Base-by-base conservation (phyloP, 306 rosid species). In the Castanea crenata region DNA sequence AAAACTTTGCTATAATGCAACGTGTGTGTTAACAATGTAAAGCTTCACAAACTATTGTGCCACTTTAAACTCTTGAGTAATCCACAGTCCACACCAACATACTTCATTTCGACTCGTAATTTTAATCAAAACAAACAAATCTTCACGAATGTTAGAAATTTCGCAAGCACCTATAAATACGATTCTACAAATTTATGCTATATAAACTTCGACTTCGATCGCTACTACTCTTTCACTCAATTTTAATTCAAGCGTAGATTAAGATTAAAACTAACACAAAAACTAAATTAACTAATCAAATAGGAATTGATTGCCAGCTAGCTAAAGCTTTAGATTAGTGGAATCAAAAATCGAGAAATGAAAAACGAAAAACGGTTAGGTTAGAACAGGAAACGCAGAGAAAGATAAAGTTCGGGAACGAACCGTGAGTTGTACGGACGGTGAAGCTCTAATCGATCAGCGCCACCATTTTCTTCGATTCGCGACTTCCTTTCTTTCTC, bases 401-500 rank as follows among this genome's bases (percentile, higher is more conserved):
- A 21, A 14, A 32, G 76, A 78, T 15, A 29, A 44, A 13, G 61
- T 44, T n/a, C 34, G 38, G 58, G 55, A 44, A 29, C 64, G 61
- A 34, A 78, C 63, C 77, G n/a, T 57, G n/a, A 58, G 51, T 59
- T 58, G 61, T 4, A 29, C 62, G 68, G 71, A 29, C 5, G 14
- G 71, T 41, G 46, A 41, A 49, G 54, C 54, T 49, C 74, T 63
- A 78, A 71, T 78, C 51, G 35, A 23, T 11, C 27, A 44, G 46
- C 63, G 75, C 63, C 61, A 57, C 59, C 82, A 71, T 61, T 41
- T 12, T 59, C 32, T 21, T 6, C n/a, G 13, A 71, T 46, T 57
- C 52, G 63, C 44, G 41, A 29, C 38, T 12, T 57, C 55, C 20
- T 7, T n/a, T 19, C 20, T 67, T 21, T 35, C 7, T 19, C 52